Conservation (phyloP, 345 rosid genomes). For the Erysimum cheiranthoides region DNA sequence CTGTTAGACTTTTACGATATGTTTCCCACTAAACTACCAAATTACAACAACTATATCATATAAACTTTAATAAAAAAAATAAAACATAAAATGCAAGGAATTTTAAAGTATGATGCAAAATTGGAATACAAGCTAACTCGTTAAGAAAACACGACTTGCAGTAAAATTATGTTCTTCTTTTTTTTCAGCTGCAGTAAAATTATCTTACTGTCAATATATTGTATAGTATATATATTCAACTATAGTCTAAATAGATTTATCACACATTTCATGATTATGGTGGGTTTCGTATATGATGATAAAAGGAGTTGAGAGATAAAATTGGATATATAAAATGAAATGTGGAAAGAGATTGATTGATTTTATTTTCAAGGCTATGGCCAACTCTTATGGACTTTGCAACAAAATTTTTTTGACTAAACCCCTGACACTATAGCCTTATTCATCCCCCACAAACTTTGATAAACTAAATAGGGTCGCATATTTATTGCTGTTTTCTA, state of each 20-base stretch:
- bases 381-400: slow-evolving; percentile 44
- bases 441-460: slow-evolving; percentile 21
- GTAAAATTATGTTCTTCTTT: no score
- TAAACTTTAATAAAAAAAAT: background rate
- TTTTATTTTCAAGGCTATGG: slow-evolving; percentile 30
- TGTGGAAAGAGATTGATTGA: slow-evolving; percentile 33
- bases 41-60: background rate
- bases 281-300: slow-evolving; percentile 32
- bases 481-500: slow-evolving; percentile 27
- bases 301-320: slow-evolving; percentile 28
- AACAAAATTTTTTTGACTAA: slow-evolving; percentile 27
- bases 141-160: slow-evolving; percentile 2
- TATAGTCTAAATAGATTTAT: background rate
- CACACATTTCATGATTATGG: slow-evolving; percentile 24
- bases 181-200: no score
- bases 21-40: slow-evolving; percentile 4
- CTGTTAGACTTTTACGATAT: background rate
- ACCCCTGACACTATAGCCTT: slow-evolving; percentile 19
- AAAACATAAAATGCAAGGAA: background rate
- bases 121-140: slow-evolving; percentile 12
- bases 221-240: background rate
- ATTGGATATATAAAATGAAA: slow-evolving; percentile 31
- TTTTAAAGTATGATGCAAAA: background rate
- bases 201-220: background rate
- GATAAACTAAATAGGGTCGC: slow-evolving; percentile 5